Evolutionary conservation across 179 eudicot species (phyloP), one percentile per base, ranked within the genome.

Genomic region (Spinacia oleracea): DNA sequence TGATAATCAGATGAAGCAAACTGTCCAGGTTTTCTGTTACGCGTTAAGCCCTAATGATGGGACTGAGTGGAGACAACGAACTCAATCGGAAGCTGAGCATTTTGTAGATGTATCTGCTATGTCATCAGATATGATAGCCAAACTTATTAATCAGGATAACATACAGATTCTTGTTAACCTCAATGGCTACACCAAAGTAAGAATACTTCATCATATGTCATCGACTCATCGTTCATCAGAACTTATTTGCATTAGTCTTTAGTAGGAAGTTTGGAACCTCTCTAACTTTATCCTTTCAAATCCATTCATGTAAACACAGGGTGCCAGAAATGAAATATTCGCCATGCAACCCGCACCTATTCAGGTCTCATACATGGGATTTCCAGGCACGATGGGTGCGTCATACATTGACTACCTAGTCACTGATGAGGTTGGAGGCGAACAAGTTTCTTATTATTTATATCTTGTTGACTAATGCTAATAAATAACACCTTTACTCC

Each of bases 261-360:
- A 43, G 51, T 48, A 72, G 42, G 63, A n/a, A n/a, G n/a, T n/a
- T n/a, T n/a, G n/a, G n/a, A 77, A n/a, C 62, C 25, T 31, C 62
- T 80, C 68, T 42, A 65, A 35, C 29, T 8, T 27, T 48, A 5
- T 35, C 18, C 32, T 25, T 18, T 69, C 38, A 43, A 3, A 31
- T 20, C 20, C n/a, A 6, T 32, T 50, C 62, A 15, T 70, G 69
- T 69, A 43, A 32, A 72, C 76, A 81, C 87, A 94, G 98, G 98
- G 98, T 43, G 98, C 96, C 48, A 86, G 98, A 84, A 94, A 93
- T 86, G 98, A 94, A 86, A 91, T 94, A 74, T 94, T 94, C 87
- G 94, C 98, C 62, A 93, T 94, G 97, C 93, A 93, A 81, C 98
- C 98, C 64, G 98, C 98, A 75, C 97, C 98, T 18, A 87, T 94